Conservation (phyloP, 176 grass and related monocot species). For the Luzula sylvatica region DNA sequence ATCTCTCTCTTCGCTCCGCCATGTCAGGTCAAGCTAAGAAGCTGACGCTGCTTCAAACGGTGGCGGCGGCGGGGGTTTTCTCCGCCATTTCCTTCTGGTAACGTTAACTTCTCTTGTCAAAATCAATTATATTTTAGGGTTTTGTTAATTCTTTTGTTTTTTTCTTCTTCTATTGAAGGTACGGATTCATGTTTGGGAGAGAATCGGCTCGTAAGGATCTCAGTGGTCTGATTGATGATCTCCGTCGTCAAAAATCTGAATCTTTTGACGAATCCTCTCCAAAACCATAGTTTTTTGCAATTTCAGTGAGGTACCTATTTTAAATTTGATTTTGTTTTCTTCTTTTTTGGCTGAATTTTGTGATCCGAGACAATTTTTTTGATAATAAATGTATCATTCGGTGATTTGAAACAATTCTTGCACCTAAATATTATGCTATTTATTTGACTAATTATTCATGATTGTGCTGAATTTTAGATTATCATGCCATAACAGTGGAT, state of each 20-base stretch:
- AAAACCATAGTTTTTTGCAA: conserved; percentile 29
- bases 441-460: too few species aligned
- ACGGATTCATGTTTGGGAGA: conserved; percentile 99
- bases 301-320: conserved; percentile 4
- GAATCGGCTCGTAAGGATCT: conserved; percentile 91
- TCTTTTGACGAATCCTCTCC: conserved; percentile 4
- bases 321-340: conserved; percentile 4
- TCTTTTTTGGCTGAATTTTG: background rate
- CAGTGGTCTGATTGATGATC: conserved; percentile 69
- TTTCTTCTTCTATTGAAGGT: conserved; percentile 37
- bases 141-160: background rate
- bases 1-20: too few species aligned
- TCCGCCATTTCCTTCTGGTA: conserved; percentile 91
- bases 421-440: background rate
- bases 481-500: conserved; percentile 1
- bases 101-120: background rate
- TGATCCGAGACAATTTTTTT: too few species aligned
- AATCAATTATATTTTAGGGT: background rate
- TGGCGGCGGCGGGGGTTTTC: conserved; percentile 77
- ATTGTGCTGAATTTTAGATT: background rate
- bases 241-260: conserved; percentile 25
- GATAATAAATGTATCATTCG: too few species aligned
- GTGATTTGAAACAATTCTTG: too few species aligned
- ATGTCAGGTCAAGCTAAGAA: conserved; percentile 37
- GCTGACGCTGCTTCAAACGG: conserved; percentile 67